Percentiles rank a stretch among this genome's conserved stretches.
Conservation (phyloP, 345 rosid species). For the Linum trigynum region DNA sequence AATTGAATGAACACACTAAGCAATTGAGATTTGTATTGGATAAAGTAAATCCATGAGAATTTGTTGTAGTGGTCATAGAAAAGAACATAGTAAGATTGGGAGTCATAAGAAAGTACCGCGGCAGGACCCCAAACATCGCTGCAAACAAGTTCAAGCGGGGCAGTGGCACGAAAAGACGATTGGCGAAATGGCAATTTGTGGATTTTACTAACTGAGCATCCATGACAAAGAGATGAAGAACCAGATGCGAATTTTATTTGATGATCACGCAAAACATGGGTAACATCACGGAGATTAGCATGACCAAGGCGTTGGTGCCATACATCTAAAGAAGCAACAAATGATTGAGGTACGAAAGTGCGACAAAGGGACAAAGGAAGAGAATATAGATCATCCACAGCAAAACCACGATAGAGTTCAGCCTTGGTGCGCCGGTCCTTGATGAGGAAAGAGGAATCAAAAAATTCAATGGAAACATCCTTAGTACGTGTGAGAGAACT, state of each 20-base stretch:
- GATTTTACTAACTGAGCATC: too few relatives aligned
- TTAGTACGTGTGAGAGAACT: not conserved
- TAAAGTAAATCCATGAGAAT: too few relatives aligned
- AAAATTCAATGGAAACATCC: constrained; percentile 5
- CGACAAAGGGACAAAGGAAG: not conserved
- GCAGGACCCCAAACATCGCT: constrained; percentile 5
- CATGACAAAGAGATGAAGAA: too few relatives aligned
- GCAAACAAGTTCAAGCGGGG: not conserved
- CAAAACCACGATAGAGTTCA: not conserved
- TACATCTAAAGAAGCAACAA: too few relatives aligned
- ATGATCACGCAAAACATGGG: not conserved
- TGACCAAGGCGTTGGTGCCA: constrained; percentile 1
- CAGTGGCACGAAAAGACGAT: not conserved
- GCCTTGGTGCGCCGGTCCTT: not conserved
- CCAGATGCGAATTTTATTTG: not conserved
- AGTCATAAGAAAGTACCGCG: not conserved
- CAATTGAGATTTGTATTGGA: not conserved
- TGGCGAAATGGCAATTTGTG: not conserved
- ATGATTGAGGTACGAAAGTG: too few relatives aligned
- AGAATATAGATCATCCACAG: not conserved
- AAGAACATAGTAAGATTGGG: not conserved
- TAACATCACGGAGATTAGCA: not conserved
- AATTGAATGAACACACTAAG: too few relatives aligned
- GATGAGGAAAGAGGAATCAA: not conserved
- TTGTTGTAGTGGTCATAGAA: not conserved